Evolutionary conservation across 2,329 filamentous ascomycete species (phyloP), one percentile per base, ranked within the genome.

Genomic region (Metarhizium guizhouense): DNA sequence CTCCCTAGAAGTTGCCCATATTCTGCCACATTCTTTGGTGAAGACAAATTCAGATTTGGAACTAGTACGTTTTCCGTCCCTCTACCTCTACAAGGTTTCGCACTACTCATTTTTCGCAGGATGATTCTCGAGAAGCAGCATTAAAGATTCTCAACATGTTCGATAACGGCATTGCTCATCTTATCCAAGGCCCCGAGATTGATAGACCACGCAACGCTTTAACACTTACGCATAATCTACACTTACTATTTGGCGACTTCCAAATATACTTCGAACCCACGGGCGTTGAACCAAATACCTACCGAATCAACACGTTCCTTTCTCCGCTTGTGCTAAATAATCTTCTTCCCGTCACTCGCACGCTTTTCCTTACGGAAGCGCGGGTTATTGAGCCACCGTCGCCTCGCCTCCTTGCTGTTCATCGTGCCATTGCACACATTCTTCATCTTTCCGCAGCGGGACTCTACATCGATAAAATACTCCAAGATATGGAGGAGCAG

Each of bases 61-160:
- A 47, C 30, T 56, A 29, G 57, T 60, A 60, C 20, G 55, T 50
- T 20, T 36, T 32, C 54, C 25, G 13, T n/a, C 42, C 42, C 42
- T 45, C 6, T 6, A 3, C 40, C 40, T 42, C 16, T 18, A 4
- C 42, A 45, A 45, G 42, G 18, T 30, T 18, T 50, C 53, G 47
- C 13, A 52, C 38, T 49, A 16, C 49, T 56, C 25, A 47, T 34
- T 47, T 30, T 1, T 8, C 20, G 10, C 20, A 65, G 61, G 51
- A 59, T 43, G 20, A 52, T 38, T 64, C 64, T n/a, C 68, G 69
- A 58, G 56, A 68, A 63, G 63, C 65, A 0, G 67, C 70, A 7
- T 61, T 75, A 10, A 60, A 62, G 18, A 68, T 75, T 43, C 66
- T 74, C 2, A 71, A 74, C 32, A 75, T 75, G 70, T 74, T 76